These are phyloP conservation scores for Trametes villosa DNA, from an alignment of 768 basidiomycete species.

Conservation along the genomic window DNA sequence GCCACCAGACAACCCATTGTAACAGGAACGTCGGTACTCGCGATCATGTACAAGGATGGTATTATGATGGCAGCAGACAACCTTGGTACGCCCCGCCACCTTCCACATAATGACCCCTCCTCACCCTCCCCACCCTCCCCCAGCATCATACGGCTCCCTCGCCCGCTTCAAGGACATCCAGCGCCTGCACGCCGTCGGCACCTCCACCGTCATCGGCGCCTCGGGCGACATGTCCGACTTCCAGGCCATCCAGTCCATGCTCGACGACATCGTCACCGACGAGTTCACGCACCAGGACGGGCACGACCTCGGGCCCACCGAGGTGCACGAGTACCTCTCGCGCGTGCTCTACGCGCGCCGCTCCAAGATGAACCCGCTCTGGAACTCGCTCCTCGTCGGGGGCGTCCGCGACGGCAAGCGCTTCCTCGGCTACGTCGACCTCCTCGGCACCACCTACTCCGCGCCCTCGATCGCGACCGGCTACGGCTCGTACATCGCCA, in stretches of 20 bases:
- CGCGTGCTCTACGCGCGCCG: slow-evolving; percentile 90
- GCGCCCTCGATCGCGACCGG: slow-evolving; percentile 95
- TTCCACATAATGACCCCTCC: not conserved
- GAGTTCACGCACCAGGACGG: slow-evolving; percentile 86
- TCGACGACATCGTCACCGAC: slow-evolving; percentile 77
- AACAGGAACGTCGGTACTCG: slow-evolving; percentile 95
- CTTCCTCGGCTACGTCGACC: slow-evolving; percentile 95
- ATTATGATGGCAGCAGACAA: slow-evolving; percentile 99
- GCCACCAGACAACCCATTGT: slow-evolving; percentile 85
- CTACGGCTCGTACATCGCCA: slow-evolving; percentile 91
- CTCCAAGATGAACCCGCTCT: slow-evolving; percentile 89
- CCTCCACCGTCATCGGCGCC: slow-evolving; percentile 86
- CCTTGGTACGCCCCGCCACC: slow-evolving; percentile 62
- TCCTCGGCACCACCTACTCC: slow-evolving; percentile 95
- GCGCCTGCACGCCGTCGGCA: slow-evolving; percentile 84
- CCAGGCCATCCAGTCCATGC: slow-evolving; percentile 82
- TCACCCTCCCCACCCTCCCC: not conserved
- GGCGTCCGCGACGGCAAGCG: slow-evolving; percentile 85
- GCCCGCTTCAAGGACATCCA: slow-evolving; percentile 95
- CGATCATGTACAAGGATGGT: slow-evolving; percentile 93
- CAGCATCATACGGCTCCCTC: slow-evolving; percentile 96
- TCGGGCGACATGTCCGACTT: slow-evolving; percentile 98
- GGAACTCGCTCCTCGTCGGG: slow-evolving; percentile 94
- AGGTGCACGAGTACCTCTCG: slow-evolving; percentile 91
- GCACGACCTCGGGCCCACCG: slow-evolving; percentile 79